Base-by-base conservation (phyloP, 148 eudicot species). In the Linanthus parryae region DNA sequence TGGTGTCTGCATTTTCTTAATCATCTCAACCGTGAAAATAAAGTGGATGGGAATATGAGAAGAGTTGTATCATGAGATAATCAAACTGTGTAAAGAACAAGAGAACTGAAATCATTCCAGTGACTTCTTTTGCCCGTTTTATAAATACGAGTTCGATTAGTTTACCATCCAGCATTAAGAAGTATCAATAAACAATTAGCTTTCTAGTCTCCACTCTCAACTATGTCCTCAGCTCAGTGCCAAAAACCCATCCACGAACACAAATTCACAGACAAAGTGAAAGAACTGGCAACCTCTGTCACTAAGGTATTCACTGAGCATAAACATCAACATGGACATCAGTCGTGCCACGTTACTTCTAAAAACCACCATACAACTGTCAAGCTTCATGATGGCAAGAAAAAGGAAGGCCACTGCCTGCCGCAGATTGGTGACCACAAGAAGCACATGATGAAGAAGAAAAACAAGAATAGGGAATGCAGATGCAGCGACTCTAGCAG, bases 191-290 rank as follows among this genome's bases (percentile, higher is more conserved):
- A n/a, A n/a, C n/a, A n/a, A n/a, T n/a, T n/a, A n/a, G n/a, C n/a
- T n/a, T n/a, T n/a, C n/a, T n/a, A n/a, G n/a, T n/a, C n/a, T n/a
- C n/a, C n/a, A n/a, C n/a, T n/a, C 43, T 35, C 15, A 1, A 5
- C 45, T 56, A 78, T 78, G 80, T 76, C 72, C 33, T 60, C 74
- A 39, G 15, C 37, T 41, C 71, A 74, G 39, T 37, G 48, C 19
- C 72, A 74, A 22, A 78, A 71, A 52, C 68, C 74, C 26, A 23
- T 53, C 31, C 29, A 33, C 15, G 62, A 62, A 43, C 31, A 51
- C 37, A 63, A 34, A 37, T 42, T 63, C 33, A 29, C 52, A 37
- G 58, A 64, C 48, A 70, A 55, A 59, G 58, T 67, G 70, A 58
- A 70, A 25, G 76, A 67, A 42, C 57, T 71, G 64, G 51, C 57